Evolutionary conservation across 306 rosid species (phyloP).

Genomic region (Vigna reflexopilosa): DNA sequence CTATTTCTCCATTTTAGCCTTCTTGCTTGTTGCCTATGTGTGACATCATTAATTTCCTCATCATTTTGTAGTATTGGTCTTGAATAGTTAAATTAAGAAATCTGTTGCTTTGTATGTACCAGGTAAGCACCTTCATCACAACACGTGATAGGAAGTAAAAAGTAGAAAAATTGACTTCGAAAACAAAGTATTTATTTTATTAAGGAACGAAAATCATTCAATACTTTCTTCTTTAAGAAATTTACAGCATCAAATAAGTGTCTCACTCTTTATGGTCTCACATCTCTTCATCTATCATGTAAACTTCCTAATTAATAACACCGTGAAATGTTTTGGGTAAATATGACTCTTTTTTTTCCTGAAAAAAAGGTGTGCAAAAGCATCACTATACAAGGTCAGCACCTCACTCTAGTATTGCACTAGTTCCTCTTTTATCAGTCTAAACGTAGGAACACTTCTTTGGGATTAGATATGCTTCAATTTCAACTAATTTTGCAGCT

Average conservation of each 20-base stretch:
- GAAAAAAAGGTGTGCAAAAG: too few species aligned
- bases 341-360: not conserved
- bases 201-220: not conserved
- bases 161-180: too few species aligned
- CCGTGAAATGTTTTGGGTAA: not conserved
- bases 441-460: not conserved
- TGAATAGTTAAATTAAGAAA: not conserved
- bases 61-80: not conserved
- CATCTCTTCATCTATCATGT: not conserved
- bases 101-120: not conserved
- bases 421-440: not conserved
- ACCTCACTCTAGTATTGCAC: not conserved
- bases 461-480: not conserved
- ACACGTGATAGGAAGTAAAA: too few species aligned
- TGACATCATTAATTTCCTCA: not conserved
- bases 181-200: not conserved
- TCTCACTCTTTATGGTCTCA: not conserved
- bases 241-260: not conserved
- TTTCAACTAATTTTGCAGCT: not conserved
- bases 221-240: not conserved
- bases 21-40: not conserved
- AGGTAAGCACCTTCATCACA: too few species aligned
- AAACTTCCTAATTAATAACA: not conserved
- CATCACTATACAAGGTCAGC: too few species aligned
- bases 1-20: not conserved